Evolutionary conservation across 768 basidiomycete genomes (phyloP).

Genomic region (Hydnum rufescens): DNA sequence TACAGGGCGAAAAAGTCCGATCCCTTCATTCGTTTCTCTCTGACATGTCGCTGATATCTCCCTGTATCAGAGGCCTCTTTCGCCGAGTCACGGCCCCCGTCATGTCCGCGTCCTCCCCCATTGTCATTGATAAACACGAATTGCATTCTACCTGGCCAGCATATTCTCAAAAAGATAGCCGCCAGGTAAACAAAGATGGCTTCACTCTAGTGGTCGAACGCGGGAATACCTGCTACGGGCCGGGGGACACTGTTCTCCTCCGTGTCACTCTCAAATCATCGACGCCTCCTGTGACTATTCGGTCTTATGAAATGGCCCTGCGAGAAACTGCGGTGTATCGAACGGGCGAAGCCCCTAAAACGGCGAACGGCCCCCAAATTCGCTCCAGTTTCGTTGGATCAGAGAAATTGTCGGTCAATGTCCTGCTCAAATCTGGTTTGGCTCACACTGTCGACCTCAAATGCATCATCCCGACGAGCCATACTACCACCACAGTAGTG

Average conservation of each 20-base stretch:
- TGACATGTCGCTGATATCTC: conserved; percentile 1
- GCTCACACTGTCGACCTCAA: conserved; percentile 54
- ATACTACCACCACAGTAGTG: conserved; percentile 64
- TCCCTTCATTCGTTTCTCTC: background rate
- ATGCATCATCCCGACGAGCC: conserved; percentile 47
- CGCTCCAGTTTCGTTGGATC: conserved; percentile 39
- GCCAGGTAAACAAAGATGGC: conserved; percentile 43
- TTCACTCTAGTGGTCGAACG: conserved; percentile 61
- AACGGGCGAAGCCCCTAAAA: conserved; percentile 35
- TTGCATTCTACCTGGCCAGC: conserved; percentile 87
- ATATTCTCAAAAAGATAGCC: conserved; percentile 57
- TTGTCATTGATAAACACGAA: conserved; percentile 86
- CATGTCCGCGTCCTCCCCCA: conserved; percentile 41
- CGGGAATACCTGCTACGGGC: conserved; percentile 61
- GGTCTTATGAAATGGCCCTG: conserved; percentile 66
- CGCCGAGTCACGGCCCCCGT: conserved; percentile 59
- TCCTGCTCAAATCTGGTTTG: conserved; percentile 51
- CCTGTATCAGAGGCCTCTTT: conserved; percentile 61
- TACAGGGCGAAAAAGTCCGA: conserved; percentile 67
- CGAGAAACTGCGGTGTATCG: conserved; percentile 60
- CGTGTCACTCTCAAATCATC: conserved; percentile 57
- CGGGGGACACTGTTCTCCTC: conserved; percentile 61
- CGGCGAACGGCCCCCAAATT: conserved; percentile 32
- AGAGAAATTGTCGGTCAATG: conserved; percentile 50
- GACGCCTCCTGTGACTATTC: conserved; percentile 46